Evolutionary conservation across 2,329 filamentous ascomycete genomes (phyloP).

Genomic region (Xylaria arbuscula): DNA sequence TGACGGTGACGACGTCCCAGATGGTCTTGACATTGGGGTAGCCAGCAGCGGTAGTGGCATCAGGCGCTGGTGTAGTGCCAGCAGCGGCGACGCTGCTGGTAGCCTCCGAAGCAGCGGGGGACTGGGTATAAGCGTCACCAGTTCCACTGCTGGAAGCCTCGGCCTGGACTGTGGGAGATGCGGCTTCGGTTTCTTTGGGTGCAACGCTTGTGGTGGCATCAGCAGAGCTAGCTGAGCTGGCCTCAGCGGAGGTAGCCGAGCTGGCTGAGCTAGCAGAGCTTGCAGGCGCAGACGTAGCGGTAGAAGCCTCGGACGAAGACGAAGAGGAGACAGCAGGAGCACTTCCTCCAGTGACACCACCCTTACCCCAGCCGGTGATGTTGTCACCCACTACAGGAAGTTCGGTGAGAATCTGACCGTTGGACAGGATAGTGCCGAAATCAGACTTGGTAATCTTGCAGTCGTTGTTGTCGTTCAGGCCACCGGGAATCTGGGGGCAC

Average conservation of each 20-base stretch:
- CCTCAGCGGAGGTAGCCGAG: slow-evolving; percentile 3
- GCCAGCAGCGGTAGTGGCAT: slow-evolving; percentile 36
- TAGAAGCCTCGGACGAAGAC: slow-evolving; percentile 16
- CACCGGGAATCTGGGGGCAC: slow-evolving; percentile 68
- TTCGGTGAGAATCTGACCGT: slow-evolving; percentile 53
- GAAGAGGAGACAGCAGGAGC: slow-evolving; percentile 31
- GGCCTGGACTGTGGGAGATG: slow-evolving; percentile 28
- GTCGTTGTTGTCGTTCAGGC: slow-evolving; percentile 59
- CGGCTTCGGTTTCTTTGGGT: slow-evolving; percentile 22
- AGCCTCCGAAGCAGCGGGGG: slow-evolving; percentile 35
- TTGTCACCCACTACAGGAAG: slow-evolving; percentile 68
- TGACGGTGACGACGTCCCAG: slow-evolving; percentile 61
- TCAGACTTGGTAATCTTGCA: slow-evolving; percentile 62
- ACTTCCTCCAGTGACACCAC: slow-evolving; percentile 44
- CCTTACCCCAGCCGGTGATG: slow-evolving; percentile 61
- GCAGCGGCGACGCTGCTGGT: slow-evolving; percentile 35
- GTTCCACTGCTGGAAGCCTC: slow-evolving; percentile 43
- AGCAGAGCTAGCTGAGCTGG: neutral
- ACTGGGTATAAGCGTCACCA: slow-evolving; percentile 52
- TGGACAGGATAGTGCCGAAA: slow-evolving; percentile 58
- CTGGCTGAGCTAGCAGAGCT: slow-evolving; percentile 5
- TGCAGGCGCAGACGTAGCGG: slow-evolving; percentile 3
- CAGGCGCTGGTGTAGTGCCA: slow-evolving; percentile 41
- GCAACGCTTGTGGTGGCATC: slow-evolving; percentile 12
- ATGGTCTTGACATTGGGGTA: slow-evolving; percentile 53